Evolutionary conservation across 2,329 filamentous ascomycete genomes (phyloP).

Genomic region (Metarhizium anisopliae): DNA sequence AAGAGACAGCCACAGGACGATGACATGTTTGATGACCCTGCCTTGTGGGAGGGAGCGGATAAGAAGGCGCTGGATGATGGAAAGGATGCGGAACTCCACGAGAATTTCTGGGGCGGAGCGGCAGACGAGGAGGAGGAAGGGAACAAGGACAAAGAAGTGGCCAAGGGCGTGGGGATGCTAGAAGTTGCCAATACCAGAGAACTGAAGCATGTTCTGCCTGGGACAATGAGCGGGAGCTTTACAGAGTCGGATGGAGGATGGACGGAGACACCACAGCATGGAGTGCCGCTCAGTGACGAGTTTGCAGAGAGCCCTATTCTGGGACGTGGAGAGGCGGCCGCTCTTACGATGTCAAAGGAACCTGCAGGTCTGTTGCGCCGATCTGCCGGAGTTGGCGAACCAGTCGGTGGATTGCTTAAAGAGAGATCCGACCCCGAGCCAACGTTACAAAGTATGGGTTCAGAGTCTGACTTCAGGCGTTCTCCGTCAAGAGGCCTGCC

Average conservation of each 20-base stretch:
- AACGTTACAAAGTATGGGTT: conserved; percentile 12
- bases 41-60: conserved; percentile 34
- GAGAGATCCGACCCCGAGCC: conserved; percentile 19
- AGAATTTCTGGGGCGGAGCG: conserved; percentile 21
- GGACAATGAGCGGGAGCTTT: conserved; percentile 10
- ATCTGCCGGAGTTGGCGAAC: conserved; percentile 21
- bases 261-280: conserved; percentile 16
- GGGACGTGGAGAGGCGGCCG: conserved; percentile 18
- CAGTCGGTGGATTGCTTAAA: conserved; percentile 19
- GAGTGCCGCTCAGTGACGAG: conserved; percentile 16
- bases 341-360: conserved; percentile 8
- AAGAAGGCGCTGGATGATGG: conserved; percentile 22
- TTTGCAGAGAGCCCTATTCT: conserved; percentile 30
- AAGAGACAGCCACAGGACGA: conserved; percentile 29
- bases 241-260: conserved; percentile 13
- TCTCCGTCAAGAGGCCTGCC: conserved; percentile 37
- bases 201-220: conserved; percentile 9
- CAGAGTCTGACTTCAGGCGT: conserved; percentile 30
- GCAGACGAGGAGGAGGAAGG: conserved; percentile 6
- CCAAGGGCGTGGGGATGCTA: not conserved
- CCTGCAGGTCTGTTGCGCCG: conserved; percentile 20
- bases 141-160: conserved; percentile 1
- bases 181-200: not conserved
- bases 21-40: conserved; percentile 35
- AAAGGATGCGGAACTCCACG: conserved; percentile 9